Evolutionary conservation across 2,329 filamentous ascomycete genomes (phyloP).

Genomic region (Fusarium lateritium): DNA sequence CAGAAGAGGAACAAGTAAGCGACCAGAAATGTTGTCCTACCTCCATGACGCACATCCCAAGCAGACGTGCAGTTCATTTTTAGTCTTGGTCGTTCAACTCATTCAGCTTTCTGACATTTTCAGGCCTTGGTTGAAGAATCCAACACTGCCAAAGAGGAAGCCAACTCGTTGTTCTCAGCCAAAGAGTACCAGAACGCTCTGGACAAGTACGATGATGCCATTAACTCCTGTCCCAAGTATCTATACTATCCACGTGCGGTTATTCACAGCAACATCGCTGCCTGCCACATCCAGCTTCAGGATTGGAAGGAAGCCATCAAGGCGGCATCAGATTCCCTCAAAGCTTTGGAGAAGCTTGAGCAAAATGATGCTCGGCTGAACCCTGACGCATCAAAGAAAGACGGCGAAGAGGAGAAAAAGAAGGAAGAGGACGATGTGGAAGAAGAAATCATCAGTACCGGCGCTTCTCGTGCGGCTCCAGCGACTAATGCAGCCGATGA

Average conservation of each 20-base stretch:
- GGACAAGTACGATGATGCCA: slow-evolving; percentile 84
- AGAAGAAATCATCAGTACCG: slow-evolving; percentile 72
- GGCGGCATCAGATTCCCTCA: slow-evolving; percentile 79
- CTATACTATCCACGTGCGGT: slow-evolving; percentile 91
- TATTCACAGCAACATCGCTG: slow-evolving; percentile 88
- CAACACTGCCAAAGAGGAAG: slow-evolving; percentile 78
- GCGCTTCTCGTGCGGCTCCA: slow-evolving; percentile 67
- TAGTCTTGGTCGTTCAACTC: not conserved
- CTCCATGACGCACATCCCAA: not conserved
- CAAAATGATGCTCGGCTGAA: slow-evolving; percentile 53
- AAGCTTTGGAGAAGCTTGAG: slow-evolving; percentile 76
- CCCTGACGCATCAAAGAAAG: slow-evolving; percentile 56
- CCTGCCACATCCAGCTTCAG: slow-evolving; percentile 86
- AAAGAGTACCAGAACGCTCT: slow-evolving; percentile 84
- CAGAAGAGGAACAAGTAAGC: slow-evolving; percentile 71
- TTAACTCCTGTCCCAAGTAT: slow-evolving; percentile 84
- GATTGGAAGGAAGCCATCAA: slow-evolving; percentile 89
- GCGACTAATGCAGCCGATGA: slow-evolving; percentile 44
- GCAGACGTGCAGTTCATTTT: not conserved
- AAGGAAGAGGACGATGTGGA: slow-evolving; percentile 63
- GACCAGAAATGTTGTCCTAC: not conserved
- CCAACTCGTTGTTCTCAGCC: slow-evolving; percentile 83
- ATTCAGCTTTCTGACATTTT: not conserved
- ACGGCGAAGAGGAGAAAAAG: slow-evolving; percentile 54
- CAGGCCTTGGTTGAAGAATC: slow-evolving; percentile 80